These are phyloP conservation scores for Argentina anserina DNA, from an alignment of 306 rosid genomes.

Conservation along the genomic window DNA sequence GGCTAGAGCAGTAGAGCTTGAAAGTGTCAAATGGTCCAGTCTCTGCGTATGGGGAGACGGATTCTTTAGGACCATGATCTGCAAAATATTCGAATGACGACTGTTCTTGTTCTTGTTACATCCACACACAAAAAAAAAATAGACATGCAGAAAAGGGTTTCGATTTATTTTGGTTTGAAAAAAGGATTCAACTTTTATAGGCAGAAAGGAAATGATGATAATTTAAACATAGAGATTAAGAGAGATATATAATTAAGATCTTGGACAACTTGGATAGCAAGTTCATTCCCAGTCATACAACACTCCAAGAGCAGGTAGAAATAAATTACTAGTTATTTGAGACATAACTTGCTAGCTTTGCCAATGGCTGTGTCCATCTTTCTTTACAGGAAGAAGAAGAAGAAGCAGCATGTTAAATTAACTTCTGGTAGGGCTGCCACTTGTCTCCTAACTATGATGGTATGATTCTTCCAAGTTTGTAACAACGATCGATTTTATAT, in stretches of 20 bases:
- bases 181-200: slow-evolving; percentile 4
- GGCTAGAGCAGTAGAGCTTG: not conserved
- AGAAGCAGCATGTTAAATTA: no score
- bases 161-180: not conserved
- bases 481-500: no score
- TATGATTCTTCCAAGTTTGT: no score
- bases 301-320: slow-evolving; percentile 26
- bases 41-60: not conserved
- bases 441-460: no score
- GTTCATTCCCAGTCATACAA: slow-evolving; percentile 7
- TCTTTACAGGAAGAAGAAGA: no score
- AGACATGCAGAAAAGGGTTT: not conserved
- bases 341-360: not conserved
- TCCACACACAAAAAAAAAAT: not conserved
- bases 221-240: no score
- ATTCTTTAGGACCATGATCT: not conserved
- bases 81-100: not conserved
- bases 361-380: no score
- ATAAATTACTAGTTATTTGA: not conserved
- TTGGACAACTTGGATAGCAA: not conserved
- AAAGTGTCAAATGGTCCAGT: not conserved
- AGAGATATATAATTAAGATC: not conserved
- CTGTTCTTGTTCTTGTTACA: not conserved
- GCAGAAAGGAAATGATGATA: not conserved
- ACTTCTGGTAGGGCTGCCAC: no score